Evolutionary conservation across 2,329 filamentous ascomycete genomes (phyloP), one percentile per base, ranked within the genome.

Genomic region (Dryadomyces quercivorus): DNA sequence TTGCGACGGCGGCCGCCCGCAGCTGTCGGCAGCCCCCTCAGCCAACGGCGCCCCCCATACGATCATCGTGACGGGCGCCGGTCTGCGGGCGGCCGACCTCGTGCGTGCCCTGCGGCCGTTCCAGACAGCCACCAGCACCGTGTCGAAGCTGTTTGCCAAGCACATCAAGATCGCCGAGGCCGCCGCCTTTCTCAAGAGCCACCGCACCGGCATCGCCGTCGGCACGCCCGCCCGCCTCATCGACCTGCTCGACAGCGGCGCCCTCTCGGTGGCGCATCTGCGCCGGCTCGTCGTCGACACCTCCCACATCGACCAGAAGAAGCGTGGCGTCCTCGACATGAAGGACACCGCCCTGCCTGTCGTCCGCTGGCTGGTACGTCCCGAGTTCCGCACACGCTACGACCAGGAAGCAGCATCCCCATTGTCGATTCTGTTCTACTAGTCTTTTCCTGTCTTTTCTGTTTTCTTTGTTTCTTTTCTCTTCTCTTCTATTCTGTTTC

Each of bases 111-210:
- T 95, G 59, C 80, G 89, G 50, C 82, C 83, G 60, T 92, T 93
- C 62, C 87, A 91, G 65, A 84, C 77, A 52, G 89, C 93, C 66
- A 82, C 88, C 9, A 82, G 78, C 51, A 78, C 81, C 48, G 84
- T 98, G 1, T 86, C 88, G 2, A 98, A 98, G 69, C 74, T 98
- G 63, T 98, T 98, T 68, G 92, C 93, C 36, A 98, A 98, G 69
- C 93, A 98, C 68, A 95, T 98, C 74, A 98, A 98, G 71, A 70
- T 98, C 12, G 81, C 88, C 53, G 92, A 97, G 63, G 87, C 91
- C 38, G 81, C 91, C 52, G 76, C 85, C 56, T 87, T 86, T 65
- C 80, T 95, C 45, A 77, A 86, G 63, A 76, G 71, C 53, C 75
- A 71, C 60, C 84, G 84, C 58, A 88, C 90, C 13, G 88, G 89